Evolutionary conservation across 176 grass and related monocot genomes (phyloP), one percentile per base, ranked within the genome.

Genomic region (Hyparrhenia diplandra): DNA sequence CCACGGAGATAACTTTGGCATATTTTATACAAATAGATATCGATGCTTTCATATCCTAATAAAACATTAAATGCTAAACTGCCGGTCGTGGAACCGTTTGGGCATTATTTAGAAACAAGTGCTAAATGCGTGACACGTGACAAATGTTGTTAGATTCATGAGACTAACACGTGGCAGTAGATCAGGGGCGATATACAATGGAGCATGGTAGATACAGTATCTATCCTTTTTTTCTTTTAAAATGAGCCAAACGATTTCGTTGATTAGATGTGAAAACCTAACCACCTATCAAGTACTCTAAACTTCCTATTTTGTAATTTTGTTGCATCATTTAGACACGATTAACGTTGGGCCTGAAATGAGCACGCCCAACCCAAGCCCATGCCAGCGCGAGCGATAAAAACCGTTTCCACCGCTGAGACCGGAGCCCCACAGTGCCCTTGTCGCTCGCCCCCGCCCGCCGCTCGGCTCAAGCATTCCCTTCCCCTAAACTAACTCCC

Each of bases 391-490:
- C 30, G 21, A 36, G 42, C 52, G 43, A 67, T 35, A 16, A 67
- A n/a, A 76, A 76, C 23, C 63, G 76, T 31, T 79, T 75, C 34
- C 64, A 77, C 73, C 35, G 47, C 17, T 57, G 39, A 69, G 13
- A 2, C 36, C 54, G 8, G 54, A 58, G 2, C 54, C 23, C 42
- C 59, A 49, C n/a, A n/a, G 9, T 11, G 34, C 23, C 45, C 7
- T 47, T 60, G n/a, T 75, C 45, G 18, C 30, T 46, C 43, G 4
- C 16, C 62, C 23, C 45, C 54, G 54, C 57, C 34, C 65, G n/a
- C n/a, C n/a, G n/a, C 65, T 17, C 66, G 74, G 36, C 42, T 43
- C 39, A 16, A 75, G 51, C 35, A 62, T 73, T 57, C 54, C 8
- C 23, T n/a, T 8, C 18, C 7, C n/a, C n/a, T n/a, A n/a, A n/a